Evolutionary conservation across 2,329 filamentous ascomycete genomes (phyloP).

Genomic region (Botryotinia narcissicola): DNA sequence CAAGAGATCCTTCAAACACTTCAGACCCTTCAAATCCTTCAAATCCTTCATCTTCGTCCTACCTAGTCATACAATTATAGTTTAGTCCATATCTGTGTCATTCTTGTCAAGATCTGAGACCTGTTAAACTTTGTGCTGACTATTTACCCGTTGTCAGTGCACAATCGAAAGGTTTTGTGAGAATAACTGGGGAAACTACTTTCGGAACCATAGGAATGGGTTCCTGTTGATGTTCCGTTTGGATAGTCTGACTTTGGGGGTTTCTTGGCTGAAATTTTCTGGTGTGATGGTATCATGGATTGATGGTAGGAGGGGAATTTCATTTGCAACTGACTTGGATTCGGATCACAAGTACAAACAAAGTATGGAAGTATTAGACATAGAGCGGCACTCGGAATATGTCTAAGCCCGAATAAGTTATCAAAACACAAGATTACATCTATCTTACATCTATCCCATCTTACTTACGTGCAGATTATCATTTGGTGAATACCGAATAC

Average conservation of each 20-base stretch:
- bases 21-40: not conserved
- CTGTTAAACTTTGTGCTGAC: not conserved
- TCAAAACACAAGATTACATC: not conserved
- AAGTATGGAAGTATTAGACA: not conserved
- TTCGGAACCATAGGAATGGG: constrained; percentile 5
- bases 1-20: not conserved
- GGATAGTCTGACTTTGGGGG: not conserved
- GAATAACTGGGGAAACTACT: not conserved
- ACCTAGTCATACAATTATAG: not conserved
- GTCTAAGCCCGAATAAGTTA: not conserved
- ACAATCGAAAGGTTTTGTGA: constrained; percentile 10
- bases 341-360: not conserved
- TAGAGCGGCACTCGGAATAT: not conserved
- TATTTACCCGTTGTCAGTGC: not conserved
- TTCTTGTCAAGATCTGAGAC: constrained; percentile 9
- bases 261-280: not conserved
- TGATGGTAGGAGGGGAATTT: not conserved
- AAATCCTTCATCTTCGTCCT: not conserved
- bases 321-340: constrained; percentile 4
- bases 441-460: no score
- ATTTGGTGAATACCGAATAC: not conserved
- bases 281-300: not conserved
- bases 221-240: not conserved
- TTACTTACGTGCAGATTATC: not conserved
- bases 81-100: not conserved